Base-by-base conservation (phyloP, 2,329 filamentous ascomycete species). In the Pseudopyricularia javanii region DNA sequence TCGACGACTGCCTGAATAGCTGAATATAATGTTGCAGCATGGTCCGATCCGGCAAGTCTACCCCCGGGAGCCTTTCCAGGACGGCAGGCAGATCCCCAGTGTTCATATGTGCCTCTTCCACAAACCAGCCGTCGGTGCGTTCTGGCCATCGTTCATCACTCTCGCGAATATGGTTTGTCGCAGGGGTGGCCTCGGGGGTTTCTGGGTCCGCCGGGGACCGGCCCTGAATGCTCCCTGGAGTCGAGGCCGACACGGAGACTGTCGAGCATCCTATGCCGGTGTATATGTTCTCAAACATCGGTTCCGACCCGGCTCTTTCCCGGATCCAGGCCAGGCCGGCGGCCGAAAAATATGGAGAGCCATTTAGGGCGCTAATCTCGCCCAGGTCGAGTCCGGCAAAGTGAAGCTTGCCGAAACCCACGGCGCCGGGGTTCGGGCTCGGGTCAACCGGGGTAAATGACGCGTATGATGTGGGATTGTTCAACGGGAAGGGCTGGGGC, bases 261-360 rank as follows among this genome's bases (percentile, higher is more conserved):
- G 49, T 22, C 20, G 49, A 20, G 22, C 22, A 20, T 6, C 49
- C n/a, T 22, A 9, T 3, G 15, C 49, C 32, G 15, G 14, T 4
- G 33, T 24, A 45, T 45, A 45, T 45, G 24, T 26, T 51, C 7
- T 51, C 50, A n/a, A 51, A 51, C 11, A 28, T n/a, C 1, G 50
- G 34, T n/a, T 58, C 59, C 49, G 70, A 63, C 5, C 74, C 75
- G 1, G 74, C 72, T 28, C 68, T 66, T 12, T 71, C 63, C 30
- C 68, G 63, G 33, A 79, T 71, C 73, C 74, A 78, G 57, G 71
- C 60, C 51, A 68, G 68, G 6, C 75, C 74, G 14, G 72, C 66
- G 0, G 64, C 60, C 0, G 75, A 73, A 40, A 79, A 67, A 40
- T 75, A 69, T 0, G 75, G 75, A 2, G 78, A 68, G 7, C 75